These are phyloP conservation scores for Botryobasidium botryosum DNA, from an alignment of 768 basidiomycete species.

Conservation along the genomic window DNA sequence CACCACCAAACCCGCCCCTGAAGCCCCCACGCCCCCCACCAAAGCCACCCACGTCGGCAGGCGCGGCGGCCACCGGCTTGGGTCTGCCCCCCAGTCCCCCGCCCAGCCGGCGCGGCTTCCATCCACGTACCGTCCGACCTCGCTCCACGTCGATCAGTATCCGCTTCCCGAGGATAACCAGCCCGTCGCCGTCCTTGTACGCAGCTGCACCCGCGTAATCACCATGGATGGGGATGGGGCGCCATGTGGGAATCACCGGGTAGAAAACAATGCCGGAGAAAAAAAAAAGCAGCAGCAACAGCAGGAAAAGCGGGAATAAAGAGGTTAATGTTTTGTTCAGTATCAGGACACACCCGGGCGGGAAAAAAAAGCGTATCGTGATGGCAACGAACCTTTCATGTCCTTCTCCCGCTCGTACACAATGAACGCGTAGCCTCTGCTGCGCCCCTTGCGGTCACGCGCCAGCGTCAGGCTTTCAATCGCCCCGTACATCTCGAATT, in stretches of 20 bases:
- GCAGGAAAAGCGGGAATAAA: too few relatives aligned
- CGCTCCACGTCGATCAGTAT: slow-evolving; percentile 97
- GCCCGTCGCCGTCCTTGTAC: slow-evolving; percentile 96
- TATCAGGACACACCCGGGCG: too few relatives aligned
- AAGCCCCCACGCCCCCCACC: slow-evolving; percentile 29
- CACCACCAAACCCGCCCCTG: slow-evolving; percentile 26
- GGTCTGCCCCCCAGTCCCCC: slow-evolving; percentile 99
- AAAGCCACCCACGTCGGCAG: slow-evolving; percentile 25
- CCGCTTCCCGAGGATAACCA: slow-evolving; percentile 89
- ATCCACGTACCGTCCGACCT: slow-evolving; percentile 92
- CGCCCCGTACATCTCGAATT: slow-evolving; percentile 89
- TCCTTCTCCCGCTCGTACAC: slow-evolving; percentile 97
- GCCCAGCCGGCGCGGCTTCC: slow-evolving; percentile 92
- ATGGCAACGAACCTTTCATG: slow-evolving; percentile 79
- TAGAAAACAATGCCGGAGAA: not conserved
- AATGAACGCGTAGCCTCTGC: slow-evolving; percentile 88
- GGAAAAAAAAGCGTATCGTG: too few relatives aligned
- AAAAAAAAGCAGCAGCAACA: not conserved
- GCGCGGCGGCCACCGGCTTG: slow-evolving; percentile 39
- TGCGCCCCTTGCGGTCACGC: slow-evolving; percentile 72
- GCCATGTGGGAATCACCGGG: too few relatives aligned
- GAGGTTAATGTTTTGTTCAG: too few relatives aligned
- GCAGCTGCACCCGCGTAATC: slow-evolving; percentile 47
- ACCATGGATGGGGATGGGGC: too few relatives aligned
- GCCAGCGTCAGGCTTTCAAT: slow-evolving; percentile 92